A percentile compares a stretch with the other conserved stretches of the same genome.
Evolutionary conservation across 805 yeast genomes (phyloP).

Genomic region (Cyberlindnera japonica): DNA sequence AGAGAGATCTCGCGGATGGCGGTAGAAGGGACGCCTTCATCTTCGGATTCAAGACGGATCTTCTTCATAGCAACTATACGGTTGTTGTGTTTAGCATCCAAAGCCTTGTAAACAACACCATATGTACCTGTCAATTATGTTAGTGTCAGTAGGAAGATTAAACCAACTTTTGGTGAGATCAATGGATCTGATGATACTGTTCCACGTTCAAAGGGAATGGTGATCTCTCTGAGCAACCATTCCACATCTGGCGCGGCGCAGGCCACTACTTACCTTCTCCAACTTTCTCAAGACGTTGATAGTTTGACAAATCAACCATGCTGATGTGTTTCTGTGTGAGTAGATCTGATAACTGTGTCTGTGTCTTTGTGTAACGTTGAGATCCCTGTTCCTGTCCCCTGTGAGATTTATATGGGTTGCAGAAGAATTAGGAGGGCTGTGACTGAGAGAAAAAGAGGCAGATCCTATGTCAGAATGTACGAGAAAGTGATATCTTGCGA

Average conservation of each 20-base stretch:
- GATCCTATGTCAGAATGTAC: no score
- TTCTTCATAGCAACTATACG: slow-evolving; percentile 95
- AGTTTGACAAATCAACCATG: slow-evolving; percentile 71
- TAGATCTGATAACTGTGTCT: not conserved
- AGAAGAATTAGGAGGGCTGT: no score
- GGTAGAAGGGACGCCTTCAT: slow-evolving; percentile 98
- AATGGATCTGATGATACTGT: not conserved
- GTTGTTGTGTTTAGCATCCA: slow-evolving; percentile 83
- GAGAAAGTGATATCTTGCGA: no score
- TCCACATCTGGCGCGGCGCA: no score
- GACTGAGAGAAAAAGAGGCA: no score
- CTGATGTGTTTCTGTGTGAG: not conserved
- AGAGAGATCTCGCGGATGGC: slow-evolving; percentile 96
- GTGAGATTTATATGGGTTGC: no score
- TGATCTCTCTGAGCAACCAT: no score
- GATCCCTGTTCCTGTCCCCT: no score
- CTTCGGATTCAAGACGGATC: slow-evolving; percentile 92
- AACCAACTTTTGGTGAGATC: not conserved
- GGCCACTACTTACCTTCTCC: slow-evolving; percentile 92
- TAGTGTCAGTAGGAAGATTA: slow-evolving; percentile 33
- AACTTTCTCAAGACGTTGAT: slow-evolving; percentile 90
- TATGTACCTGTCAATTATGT: slow-evolving; percentile 56
- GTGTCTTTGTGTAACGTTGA: not conserved
- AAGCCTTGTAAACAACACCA: slow-evolving; percentile 96
- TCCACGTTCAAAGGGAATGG: no score